Conservation (phyloP, 1,139 yeast genomes). For the Geotrichum citri-aurantii region DNA sequence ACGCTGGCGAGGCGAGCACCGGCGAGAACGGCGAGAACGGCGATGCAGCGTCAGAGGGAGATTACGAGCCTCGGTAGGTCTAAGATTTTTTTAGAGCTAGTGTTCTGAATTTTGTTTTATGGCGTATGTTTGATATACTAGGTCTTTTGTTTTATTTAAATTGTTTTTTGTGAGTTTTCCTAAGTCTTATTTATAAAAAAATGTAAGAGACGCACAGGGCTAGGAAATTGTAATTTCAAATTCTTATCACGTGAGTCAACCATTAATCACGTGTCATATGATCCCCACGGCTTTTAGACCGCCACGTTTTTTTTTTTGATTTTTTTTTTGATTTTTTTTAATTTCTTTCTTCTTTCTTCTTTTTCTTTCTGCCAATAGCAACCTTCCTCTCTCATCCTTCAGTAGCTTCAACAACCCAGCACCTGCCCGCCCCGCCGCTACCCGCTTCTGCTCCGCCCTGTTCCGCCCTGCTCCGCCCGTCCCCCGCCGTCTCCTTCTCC, state of each 20-base stretch:
- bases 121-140: background rate
- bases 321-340: background rate
- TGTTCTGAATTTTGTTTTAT: background rate
- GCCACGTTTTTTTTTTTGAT: slow-evolving; percentile 3
- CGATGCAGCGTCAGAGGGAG: slow-evolving; percentile 1
- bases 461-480: background rate
- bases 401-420: background rate
- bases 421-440: slow-evolving; percentile 4
- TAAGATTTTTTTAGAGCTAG: background rate
- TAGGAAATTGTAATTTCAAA: background rate
- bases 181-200: no score
- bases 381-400: background rate
- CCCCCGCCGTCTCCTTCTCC: background rate
- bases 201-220: no score
- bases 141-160: background rate
- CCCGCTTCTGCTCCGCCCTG: slow-evolving; percentile 1
- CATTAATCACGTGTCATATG: background rate
- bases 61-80: background rate
- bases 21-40: background rate
- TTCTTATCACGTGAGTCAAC: no score
- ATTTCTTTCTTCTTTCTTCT: background rate
- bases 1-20: background rate
- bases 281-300: background rate
- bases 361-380: background rate
- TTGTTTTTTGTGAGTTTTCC: background rate